phyloP scores from a whole-genome alignment of 768 basidiomycete species.

The Podaxis sp. region DNA sequence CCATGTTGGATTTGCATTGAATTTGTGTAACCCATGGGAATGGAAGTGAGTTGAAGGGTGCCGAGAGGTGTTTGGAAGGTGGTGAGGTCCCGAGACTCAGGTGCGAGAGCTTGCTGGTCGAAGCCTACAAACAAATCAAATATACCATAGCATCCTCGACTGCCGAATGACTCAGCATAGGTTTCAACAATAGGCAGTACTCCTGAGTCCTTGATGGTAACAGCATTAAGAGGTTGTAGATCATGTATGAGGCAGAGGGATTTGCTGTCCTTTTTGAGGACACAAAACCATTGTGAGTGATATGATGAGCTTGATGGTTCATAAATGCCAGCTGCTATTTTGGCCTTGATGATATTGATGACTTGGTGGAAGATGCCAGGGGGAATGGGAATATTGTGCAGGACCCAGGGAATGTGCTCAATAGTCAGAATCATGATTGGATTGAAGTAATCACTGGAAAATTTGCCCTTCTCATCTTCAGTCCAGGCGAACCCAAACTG shows the following conservation, averaged over 20 bases:
- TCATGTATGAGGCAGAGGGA: slow-evolving; percentile 33
- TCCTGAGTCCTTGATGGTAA: slow-evolving; percentile 35
- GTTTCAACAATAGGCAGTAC: slow-evolving; percentile 31
- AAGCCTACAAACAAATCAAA: slow-evolving; percentile 32
- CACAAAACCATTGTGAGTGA: slow-evolving; percentile 39
- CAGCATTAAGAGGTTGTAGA: slow-evolving; percentile 36
- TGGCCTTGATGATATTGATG: slow-evolving; percentile 30
- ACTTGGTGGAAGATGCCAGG: slow-evolving; percentile 32
- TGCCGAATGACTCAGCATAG: slow-evolving; percentile 33
- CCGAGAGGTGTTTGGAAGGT: slow-evolving; percentile 39
- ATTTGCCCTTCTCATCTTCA: slow-evolving; percentile 33
- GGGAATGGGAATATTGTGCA: slow-evolving; percentile 31
- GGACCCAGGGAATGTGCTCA: slow-evolving; percentile 31
- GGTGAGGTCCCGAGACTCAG: slow-evolving; percentile 29
- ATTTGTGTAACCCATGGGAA: slow-evolving; percentile 44
- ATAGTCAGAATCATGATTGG: slow-evolving; percentile 33
- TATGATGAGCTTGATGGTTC: slow-evolving; percentile 40
- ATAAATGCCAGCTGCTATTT: slow-evolving; percentile 37
- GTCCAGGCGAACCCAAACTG: slow-evolving; percentile 39
- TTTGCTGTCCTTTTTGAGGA: slow-evolving; percentile 38
- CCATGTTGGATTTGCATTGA: slow-evolving; percentile 33
- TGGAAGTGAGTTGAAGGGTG: slow-evolving; percentile 26
- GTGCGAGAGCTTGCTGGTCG: slow-evolving; percentile 27
- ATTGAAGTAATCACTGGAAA: slow-evolving; percentile 32
- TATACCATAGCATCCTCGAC: slow-evolving; percentile 26